Evolutionary conservation across 148 eudicot genomes (phyloP).

Genomic region (Chenopodium berlandieri): DNA sequence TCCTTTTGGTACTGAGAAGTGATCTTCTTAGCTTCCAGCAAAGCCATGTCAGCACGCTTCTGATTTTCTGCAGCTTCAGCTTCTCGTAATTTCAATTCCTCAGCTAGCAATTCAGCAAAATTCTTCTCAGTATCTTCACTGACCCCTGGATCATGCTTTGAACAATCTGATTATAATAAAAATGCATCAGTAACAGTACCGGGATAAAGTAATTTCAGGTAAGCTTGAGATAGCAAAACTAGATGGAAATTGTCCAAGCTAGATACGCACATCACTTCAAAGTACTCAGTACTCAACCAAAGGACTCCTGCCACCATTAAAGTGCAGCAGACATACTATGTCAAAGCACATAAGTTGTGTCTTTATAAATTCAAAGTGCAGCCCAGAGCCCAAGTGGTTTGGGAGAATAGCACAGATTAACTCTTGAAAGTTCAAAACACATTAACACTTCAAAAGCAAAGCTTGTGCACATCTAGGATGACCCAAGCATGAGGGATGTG

Average conservation of each 20-base stretch:
- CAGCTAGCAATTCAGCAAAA: slow-evolving; percentile 47
- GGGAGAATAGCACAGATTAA: neutral
- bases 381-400: neutral
- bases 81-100: slow-evolving; percentile 61
- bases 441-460: neutral
- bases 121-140: slow-evolving; percentile 69
- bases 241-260: neutral
- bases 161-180: slow-evolving; percentile 53
- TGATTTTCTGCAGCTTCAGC: slow-evolving; percentile 60
- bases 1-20: slow-evolving; percentile 76
- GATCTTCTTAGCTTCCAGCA: slow-evolving; percentile 56
- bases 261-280: neutral
- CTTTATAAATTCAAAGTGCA: neutral
- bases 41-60: slow-evolving; percentile 54
- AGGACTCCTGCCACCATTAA: neutral
- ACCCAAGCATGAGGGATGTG: neutral
- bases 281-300: neutral
- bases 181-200: slow-evolving; percentile 2
- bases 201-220: neutral
- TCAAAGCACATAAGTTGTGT: neutral
- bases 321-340: neutral
- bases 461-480: neutral
- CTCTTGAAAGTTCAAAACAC: neutral
- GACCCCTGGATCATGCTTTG: slow-evolving; percentile 59
- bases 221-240: neutral